Evolutionary conservation across 78 protist genomes (phyloP).

Genomic region (Planoprotostelium fungivorum): DNA sequence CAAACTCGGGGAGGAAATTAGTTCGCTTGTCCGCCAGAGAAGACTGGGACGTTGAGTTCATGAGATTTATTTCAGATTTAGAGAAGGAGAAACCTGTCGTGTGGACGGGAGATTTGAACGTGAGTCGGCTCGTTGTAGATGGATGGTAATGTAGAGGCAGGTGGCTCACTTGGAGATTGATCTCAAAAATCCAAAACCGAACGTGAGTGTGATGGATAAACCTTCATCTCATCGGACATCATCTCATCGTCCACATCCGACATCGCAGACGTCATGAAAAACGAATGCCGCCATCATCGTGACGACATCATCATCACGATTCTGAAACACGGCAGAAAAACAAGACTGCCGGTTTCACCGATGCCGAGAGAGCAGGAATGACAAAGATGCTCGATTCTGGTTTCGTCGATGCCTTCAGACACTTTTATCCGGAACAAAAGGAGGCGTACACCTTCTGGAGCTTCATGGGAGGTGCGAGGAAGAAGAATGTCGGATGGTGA

Average conservation of each 20-base stretch:
- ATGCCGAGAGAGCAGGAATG: slow-evolving; percentile 63
- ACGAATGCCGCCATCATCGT: too few species aligned
- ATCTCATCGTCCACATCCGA: too few species aligned
- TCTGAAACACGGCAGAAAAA: background rate
- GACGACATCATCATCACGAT: too few species aligned
- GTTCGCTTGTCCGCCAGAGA: slow-evolving; percentile 31
- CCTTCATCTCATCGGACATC: too few species aligned
- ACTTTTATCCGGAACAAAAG: slow-evolving; percentile 45
- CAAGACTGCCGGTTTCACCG: slow-evolving; percentile 66
- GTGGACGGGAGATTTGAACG: slow-evolving; percentile 76
- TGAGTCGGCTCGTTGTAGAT: background rate
- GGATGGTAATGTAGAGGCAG: too few species aligned
- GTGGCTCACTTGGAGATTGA: slow-evolving; percentile 65
- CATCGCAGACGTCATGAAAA: background rate
- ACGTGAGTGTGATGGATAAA: too few species aligned
- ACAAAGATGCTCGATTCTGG: slow-evolving; percentile 33
- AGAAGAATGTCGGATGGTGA: slow-evolving; percentile 64
- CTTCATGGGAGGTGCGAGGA: slow-evolving; percentile 23
- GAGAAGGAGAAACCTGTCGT: slow-evolving; percentile 51
- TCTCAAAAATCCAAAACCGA: slow-evolving; percentile 56
- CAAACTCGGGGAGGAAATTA: slow-evolving; percentile 58
- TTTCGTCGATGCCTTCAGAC: slow-evolving; percentile 57
- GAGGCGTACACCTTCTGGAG: slow-evolving; percentile 57
- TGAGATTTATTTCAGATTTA: slow-evolving; percentile 21
- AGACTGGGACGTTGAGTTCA: slow-evolving; percentile 67